Base-by-base conservation (phyloP, 208 protist genomes). In the Angomonas ambiguus region DNA sequence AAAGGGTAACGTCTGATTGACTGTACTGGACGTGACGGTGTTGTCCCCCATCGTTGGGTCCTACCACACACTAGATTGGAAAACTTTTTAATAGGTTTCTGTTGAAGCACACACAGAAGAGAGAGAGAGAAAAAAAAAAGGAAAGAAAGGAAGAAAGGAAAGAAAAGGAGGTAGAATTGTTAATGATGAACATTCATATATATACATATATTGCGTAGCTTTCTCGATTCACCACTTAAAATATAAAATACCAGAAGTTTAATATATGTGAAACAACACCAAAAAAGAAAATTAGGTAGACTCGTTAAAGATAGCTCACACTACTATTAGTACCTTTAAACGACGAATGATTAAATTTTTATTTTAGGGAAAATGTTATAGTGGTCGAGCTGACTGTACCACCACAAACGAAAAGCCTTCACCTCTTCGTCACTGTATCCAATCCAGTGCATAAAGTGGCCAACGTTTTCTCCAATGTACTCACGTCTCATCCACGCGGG, bases 401-500 rank as follows among this genome's bases (percentile, higher is more conserved):
- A 95, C 73, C 66, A 75, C 58, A 78, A 62, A 27, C 71, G 66
- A 71, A 63, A 83, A 33, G 32, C 28, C 18, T 65, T 27, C 48
- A 93, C 65, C 20, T 55, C 79, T 35, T 82, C 77, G 24, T 89
- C 74, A 0, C 77, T 61, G 6, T 84, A 67, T 5, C 86, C 84
- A 45, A 63, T 65, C 27, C 80, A 77, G 24, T 74, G 62, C 34
- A 92, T 67, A 20, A 92, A 63, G 11, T 51, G 78, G 32, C 67
- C 76, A 2, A 93, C 16, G 41, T 95, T 95, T 56, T 95, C 73
- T 1, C 80, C 81, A 25, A 95, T 30, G 73, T 93, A 93, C 72
- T 95, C 89, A 6, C 89, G 83, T 11, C 89, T 83, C 89, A 95
- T 95, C 85, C 86, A 95, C 45, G 86, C 77, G 11, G 89, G 89